These are phyloP conservation scores for Olyra latifolia DNA, from an alignment of 176 grass and related monocot species.

Conservation along the genomic window DNA sequence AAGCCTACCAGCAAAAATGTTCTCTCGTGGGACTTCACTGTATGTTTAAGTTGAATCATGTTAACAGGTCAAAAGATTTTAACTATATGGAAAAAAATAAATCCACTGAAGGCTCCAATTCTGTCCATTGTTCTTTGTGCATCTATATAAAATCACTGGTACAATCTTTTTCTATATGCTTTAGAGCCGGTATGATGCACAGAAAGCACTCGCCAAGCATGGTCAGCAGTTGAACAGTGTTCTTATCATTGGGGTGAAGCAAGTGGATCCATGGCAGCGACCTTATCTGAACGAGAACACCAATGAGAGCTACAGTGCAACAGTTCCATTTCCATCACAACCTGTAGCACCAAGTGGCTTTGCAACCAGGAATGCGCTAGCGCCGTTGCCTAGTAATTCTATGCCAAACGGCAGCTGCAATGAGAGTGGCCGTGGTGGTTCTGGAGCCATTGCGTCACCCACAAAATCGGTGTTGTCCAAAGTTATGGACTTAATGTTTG, in stretches of 20 bases:
- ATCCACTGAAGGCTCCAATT: background rate
- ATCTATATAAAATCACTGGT: conserved; percentile 16
- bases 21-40: background rate
- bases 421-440: conserved; percentile 19
- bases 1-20: conserved; percentile 10
- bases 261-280: conserved; percentile 64
- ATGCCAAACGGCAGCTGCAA: conserved; percentile 47
- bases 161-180: background rate
- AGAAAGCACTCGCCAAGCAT: conserved; percentile 74
- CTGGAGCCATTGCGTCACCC: conserved; percentile 77
- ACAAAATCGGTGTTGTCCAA: conserved; percentile 72
- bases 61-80: background rate
- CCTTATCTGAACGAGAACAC: conserved; percentile 60
- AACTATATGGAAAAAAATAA: background rate
- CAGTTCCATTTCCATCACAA: conserved; percentile 48
- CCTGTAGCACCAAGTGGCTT: conserved; percentile 36
- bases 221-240: conserved; percentile 76
- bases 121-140: background rate
- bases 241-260: conserved; percentile 82
- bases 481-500: conserved; percentile 91
- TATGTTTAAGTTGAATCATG: conserved; percentile 2
- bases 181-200: conserved; percentile 69
- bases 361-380: conserved; percentile 17
- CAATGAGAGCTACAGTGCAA: conserved; percentile 21
- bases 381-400: conserved; percentile 40